Conservation (phyloP, 306 rosid genomes). For the Dryas octopetala region DNA sequence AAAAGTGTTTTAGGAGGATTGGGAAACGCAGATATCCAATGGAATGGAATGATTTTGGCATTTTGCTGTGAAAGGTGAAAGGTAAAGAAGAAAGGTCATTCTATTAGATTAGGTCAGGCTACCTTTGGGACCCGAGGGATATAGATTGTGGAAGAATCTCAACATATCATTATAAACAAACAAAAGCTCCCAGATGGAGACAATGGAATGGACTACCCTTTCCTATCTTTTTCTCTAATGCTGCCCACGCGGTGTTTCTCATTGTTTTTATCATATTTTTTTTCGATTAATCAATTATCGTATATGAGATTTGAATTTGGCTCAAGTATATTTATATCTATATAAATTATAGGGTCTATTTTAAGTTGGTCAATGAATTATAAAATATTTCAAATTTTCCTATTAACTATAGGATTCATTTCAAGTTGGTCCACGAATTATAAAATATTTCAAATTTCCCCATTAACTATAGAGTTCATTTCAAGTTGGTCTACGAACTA, state of each 20-base stretch:
- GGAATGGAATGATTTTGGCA: background rate
- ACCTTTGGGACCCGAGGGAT: background rate
- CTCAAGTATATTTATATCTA: too few relatives aligned
- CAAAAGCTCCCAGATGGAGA: background rate
- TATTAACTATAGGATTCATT: too few relatives aligned
- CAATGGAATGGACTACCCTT: background rate
- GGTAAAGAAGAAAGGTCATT: background rate
- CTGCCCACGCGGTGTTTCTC: background rate
- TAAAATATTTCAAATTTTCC: too few relatives aligned
- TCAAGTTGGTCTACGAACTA: too few relatives aligned
- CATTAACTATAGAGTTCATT: too few relatives aligned
- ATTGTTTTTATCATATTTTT: background rate
- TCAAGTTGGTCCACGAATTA: too few relatives aligned
- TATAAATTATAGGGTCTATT: too few relatives aligned
- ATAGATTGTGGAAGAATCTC: background rate
- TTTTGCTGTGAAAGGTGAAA: background rate
- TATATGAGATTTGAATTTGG: too few relatives aligned
- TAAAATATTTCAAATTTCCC: too few relatives aligned
- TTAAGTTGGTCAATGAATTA: too few relatives aligned
- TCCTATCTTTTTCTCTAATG: background rate
- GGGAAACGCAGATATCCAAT: background rate
- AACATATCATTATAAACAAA: background rate
- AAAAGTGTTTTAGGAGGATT: background rate
- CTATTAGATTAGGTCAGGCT: background rate
- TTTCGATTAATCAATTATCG: too few relatives aligned